Conservation (phyloP, 2,329 filamentous ascomycete genomes). For the Exserohilum rostratum region DNA sequence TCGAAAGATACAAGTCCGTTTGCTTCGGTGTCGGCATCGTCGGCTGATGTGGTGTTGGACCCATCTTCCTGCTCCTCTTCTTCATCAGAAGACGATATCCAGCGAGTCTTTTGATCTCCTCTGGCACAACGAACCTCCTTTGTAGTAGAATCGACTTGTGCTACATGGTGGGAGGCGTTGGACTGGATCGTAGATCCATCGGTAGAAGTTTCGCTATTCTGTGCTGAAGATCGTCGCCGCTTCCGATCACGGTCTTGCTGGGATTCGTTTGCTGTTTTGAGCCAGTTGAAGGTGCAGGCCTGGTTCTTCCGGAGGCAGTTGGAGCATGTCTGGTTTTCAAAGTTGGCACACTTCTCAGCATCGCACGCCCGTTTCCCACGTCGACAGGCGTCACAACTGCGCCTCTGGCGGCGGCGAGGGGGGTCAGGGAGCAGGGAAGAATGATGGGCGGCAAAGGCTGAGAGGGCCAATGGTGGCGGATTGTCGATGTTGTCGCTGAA, state of each 20-base stretch:
- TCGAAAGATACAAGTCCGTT: neutral
- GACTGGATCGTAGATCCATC: conserved; percentile 1
- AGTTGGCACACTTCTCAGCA: conserved; percentile 38
- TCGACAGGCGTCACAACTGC: conserved; percentile 54
- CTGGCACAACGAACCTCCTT: neutral
- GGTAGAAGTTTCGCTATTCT: neutral
- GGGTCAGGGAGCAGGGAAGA: neutral
- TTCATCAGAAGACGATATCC: neutral
- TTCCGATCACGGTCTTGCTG: neutral
- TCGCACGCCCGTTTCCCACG: conserved; percentile 54
- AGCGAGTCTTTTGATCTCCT: neutral
- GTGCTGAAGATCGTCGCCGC: conserved; percentile 16
- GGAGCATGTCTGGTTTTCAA: conserved; percentile 40
- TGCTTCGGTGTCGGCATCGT: neutral
- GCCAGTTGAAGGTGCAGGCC: conserved; percentile 53
- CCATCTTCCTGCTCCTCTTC: neutral
- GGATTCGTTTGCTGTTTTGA: conserved; percentile 30
- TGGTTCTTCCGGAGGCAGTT: conserved; percentile 53
- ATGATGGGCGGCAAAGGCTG: neutral
- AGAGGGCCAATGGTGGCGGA: neutral
- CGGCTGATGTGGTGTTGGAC: neutral
- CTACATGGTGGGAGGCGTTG: conserved; percentile 2
- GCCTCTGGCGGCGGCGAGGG: conserved; percentile 17
- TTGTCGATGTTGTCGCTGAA: neutral
- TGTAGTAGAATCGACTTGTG: neutral